Base-by-base conservation (phyloP, 306 rosid genomes). In the Prunus mongolica region DNA sequence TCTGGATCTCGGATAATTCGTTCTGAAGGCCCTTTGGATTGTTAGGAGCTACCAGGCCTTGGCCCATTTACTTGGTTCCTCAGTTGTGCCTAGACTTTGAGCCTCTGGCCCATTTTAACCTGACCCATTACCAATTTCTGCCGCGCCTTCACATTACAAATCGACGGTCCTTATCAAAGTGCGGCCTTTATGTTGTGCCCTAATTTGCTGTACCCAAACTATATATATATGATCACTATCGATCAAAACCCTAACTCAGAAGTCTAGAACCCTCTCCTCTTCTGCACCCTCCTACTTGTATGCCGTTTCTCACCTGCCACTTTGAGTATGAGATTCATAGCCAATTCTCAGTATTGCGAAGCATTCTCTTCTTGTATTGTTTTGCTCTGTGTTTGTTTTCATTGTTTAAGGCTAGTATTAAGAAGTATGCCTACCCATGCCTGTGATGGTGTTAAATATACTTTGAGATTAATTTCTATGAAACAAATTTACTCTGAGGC, bases 391-490 rank as follows among this genome's bases (percentile, higher is more conserved):
- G 2, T 18, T 4, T 8, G 20, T 1, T 45, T 6, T 5, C 16
- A 15, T 19, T 8, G 2, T 22, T 2, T 46, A 52, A 38, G 5
- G 8, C 1, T 27, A 28, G 0, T 12, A 7, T 4, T 13, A 11
- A 38, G 5, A 30, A 1, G 2, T 6, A 34, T 52, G 69, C 9
- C 0, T 72, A 80, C 41, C 41, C 1, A 34, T 81, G 89, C 92
- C 94, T 49, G 19, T 87, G 95, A 90, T 88, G 95, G 92, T 3
- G 73, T 77, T 92, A 87, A 90, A 88, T 91, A 83, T 89, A 89
- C 95, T 88, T 67, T 64, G 96, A 89, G 93, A 88, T 82, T 84
- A 25, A 20, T 46, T 62, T 87, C 97, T 18, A 49, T 88, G 93
- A 92, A 44, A 81, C 70, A 8, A 74, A 61, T 13, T 66, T 69